Conservation (phyloP, 352 stramenopile genomes). For the Blastocystis sp. region DNA sequence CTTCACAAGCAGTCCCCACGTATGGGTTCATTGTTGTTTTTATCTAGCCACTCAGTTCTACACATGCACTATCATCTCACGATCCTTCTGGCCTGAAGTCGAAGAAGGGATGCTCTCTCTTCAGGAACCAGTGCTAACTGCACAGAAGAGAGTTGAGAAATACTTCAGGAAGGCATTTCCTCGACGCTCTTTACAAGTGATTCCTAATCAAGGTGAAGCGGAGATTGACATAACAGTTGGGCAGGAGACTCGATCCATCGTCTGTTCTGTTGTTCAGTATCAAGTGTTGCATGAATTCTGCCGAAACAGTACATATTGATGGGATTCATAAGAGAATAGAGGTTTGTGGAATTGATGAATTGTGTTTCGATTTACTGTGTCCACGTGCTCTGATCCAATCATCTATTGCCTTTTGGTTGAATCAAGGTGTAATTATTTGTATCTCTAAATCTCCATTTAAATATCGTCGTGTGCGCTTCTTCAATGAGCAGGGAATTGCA, state of each 20-base stretch:
- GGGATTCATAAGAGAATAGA: neutral
- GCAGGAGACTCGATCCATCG: neutral
- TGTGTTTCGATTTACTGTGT: neutral
- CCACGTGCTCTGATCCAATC: neutral
- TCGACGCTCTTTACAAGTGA: neutral
- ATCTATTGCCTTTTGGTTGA: neutral
- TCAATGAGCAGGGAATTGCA: neutral
- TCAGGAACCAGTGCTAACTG: neutral
- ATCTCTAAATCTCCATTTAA: neutral
- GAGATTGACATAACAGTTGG: neutral
- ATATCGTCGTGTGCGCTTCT: neutral
- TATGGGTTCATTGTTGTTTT: neutral
- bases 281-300: neutral
- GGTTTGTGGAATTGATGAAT: neutral
- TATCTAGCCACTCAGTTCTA: neutral
- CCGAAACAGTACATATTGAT: neutral
- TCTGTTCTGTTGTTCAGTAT: neutral
- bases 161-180: slow-evolving; percentile 13
- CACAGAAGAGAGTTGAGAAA: neutral
- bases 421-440: neutral
- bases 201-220: neutral
- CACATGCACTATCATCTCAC: neutral
- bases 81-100: neutral
- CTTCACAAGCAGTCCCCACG: neutral
- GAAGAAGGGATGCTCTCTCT: neutral